Evolutionary conservation across 2,329 filamentous ascomycete species (phyloP).

Genomic region (Trichoderma oligosporum): DNA sequence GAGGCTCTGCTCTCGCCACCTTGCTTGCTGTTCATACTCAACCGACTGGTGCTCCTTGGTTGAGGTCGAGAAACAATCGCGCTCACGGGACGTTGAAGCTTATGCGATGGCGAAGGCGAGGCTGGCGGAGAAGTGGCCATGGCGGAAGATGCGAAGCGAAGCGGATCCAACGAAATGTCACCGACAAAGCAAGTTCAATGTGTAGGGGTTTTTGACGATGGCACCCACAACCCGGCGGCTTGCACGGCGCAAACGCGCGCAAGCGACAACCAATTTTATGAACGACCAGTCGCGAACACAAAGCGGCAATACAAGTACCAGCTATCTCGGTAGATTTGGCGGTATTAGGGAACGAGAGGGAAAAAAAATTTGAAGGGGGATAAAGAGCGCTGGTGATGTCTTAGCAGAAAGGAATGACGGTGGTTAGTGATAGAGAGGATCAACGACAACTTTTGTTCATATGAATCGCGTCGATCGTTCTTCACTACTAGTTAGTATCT

Average conservation of each 20-base stretch:
- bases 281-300: background rate
- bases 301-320: background rate
- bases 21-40: conserved; percentile 79
- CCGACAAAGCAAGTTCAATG: conserved; percentile 2
- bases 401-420: background rate
- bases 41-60: conserved; percentile 71
- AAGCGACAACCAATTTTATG: conserved; percentile 5
- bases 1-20: conserved; percentile 75
- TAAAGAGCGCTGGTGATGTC: background rate
- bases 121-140: conserved; percentile 70
- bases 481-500: background rate
- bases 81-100: conserved; percentile 70
- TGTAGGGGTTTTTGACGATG: conserved; percentile 16
- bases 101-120: conserved; percentile 61
- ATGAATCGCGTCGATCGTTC: conserved; percentile 4
- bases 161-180: conserved; percentile 19
- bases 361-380: background rate
- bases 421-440: background rate
- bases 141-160: conserved; percentile 26
- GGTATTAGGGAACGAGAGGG: background rate
- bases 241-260: conserved; percentile 20
- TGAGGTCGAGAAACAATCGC: conserved; percentile 63
- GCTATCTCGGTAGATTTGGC: background rate
- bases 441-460: conserved; percentile 4
- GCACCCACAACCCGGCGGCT: conserved; percentile 20